Conservation (phyloP, 2,329 filamentous ascomycete species). For the Hypoxylon sp. region DNA sequence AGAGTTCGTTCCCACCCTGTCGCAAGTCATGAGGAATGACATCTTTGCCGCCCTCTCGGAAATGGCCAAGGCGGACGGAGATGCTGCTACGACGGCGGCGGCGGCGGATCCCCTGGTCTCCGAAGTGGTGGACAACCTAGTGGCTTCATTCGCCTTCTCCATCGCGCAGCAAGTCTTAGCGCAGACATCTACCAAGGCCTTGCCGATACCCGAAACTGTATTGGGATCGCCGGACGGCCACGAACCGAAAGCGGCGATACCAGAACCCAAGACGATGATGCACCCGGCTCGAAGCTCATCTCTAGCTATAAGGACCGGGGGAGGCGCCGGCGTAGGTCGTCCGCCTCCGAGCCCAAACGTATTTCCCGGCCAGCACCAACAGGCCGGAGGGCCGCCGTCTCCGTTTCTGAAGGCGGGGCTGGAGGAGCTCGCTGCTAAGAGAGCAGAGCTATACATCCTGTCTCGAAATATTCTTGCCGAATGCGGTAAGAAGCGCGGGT, state of each 20-base stretch:
- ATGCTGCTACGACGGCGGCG: conserved; percentile 40
- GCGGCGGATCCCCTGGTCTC: conserved; percentile 50
- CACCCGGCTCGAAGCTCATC: conserved; percentile 72
- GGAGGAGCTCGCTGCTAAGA: conserved; percentile 81
- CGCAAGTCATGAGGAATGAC: conserved; percentile 81
- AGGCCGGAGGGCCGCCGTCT: conserved; percentile 50
- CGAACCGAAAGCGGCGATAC: conserved; percentile 69
- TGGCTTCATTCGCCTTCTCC: conserved; percentile 80
- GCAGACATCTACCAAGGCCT: conserved; percentile 74
- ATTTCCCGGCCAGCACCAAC: conserved; percentile 60
- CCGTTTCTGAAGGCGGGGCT: conserved; percentile 70
- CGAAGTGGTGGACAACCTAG: conserved; percentile 74
- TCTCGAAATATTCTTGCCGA: conserved; percentile 82
- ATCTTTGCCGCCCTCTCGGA: conserved; percentile 68
- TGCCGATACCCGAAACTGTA: conserved; percentile 70
- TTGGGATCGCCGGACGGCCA: conserved; percentile 56
- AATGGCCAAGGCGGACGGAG: conserved; percentile 49
- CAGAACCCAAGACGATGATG: conserved; percentile 75
- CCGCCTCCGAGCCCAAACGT: conserved; percentile 59
- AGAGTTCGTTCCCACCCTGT: conserved; percentile 83
- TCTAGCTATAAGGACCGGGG: conserved; percentile 54
- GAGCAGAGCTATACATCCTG: conserved; percentile 82
- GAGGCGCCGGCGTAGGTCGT: conserved; percentile 38
- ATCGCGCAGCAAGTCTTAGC: conserved; percentile 78
- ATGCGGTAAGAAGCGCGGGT: conserved; percentile 74